Percentiles rank a stretch among this genome's conserved stretches.
Evolutionary conservation across 2,329 filamentous ascomycete genomes (phyloP).

Genomic region (Sporothrix pseudoabietina): DNA sequence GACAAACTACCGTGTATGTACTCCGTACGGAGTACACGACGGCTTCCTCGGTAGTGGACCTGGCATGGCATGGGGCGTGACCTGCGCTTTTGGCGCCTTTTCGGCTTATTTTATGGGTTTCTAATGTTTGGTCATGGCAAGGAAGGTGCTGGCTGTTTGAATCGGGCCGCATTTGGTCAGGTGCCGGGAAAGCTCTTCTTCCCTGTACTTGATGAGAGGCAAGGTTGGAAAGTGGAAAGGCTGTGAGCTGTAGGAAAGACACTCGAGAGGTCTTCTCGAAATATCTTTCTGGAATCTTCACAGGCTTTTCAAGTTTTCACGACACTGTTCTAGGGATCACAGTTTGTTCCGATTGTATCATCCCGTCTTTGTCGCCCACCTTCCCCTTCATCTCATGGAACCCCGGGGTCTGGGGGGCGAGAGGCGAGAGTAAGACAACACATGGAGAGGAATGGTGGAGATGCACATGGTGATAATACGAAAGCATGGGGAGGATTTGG

Average conservation of each 20-base stretch:
- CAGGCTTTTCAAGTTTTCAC: too few species aligned
- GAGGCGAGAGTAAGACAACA: not conserved
- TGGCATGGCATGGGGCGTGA: constrained; percentile 6
- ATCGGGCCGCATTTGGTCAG: constrained; percentile 15
- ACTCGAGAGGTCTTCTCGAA: too few species aligned
- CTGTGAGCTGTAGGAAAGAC: not conserved
- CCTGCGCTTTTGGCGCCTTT: not conserved
- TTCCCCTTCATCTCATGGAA: not conserved
- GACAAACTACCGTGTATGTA: not conserved
- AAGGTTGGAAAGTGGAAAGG: not conserved
- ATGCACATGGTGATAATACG: not conserved
- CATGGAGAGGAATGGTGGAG: not conserved
- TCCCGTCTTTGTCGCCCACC: not conserved
- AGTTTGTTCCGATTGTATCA: not conserved
- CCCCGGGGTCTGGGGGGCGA: constrained; percentile 6
- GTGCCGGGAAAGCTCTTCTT: not conserved
- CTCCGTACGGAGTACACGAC: not conserved
- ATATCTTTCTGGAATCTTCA: not conserved
- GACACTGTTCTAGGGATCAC: too few species aligned
- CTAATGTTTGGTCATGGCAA: not conserved
- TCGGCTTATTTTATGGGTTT: not conserved
- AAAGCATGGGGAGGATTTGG: not conserved
- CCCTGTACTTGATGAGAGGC: not conserved
- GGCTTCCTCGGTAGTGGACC: constrained; percentile 21
- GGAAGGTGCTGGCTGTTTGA: constrained; percentile 8